These are phyloP conservation scores for Trichoderma sp. DNA, from an alignment of 2,329 filamentous ascomycete genomes.

Conservation along the genomic window DNA sequence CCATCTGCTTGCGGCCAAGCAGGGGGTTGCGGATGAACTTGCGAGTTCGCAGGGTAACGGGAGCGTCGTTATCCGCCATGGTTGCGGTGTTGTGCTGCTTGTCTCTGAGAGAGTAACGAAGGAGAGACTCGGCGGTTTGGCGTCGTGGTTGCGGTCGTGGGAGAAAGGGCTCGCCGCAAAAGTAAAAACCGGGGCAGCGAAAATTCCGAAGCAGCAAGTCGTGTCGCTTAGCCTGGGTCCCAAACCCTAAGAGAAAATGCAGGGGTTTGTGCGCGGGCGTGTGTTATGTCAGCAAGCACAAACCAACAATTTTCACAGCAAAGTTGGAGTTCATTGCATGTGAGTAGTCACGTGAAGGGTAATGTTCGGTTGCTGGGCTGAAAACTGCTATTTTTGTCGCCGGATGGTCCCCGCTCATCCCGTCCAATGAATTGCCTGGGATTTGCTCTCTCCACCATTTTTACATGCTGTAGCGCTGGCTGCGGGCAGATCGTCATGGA, in stretches of 20 bases:
- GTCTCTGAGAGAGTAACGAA: slow-evolving; percentile 34
- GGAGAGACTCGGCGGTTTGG: slow-evolving; percentile 30
- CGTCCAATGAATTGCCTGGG: background rate
- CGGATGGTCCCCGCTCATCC: background rate
- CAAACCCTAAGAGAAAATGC: slow-evolving; percentile 41
- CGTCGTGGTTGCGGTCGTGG: slow-evolving; percentile 30
- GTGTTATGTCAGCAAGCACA: background rate
- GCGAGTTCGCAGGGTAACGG: slow-evolving; percentile 91
- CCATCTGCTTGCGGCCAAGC: slow-evolving; percentile 98
- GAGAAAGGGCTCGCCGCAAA: slow-evolving; percentile 32
- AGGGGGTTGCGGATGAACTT: slow-evolving; percentile 99
- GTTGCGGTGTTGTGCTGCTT: slow-evolving; percentile 52
- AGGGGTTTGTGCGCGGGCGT: slow-evolving; percentile 6
- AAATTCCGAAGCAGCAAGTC: slow-evolving; percentile 34
- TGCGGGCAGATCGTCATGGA: background rate
- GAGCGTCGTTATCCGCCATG: slow-evolving; percentile 81
- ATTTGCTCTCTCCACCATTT: background rate
- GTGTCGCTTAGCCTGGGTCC: slow-evolving; percentile 44
- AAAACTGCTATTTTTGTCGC: background rate
- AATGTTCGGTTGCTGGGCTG: background rate
- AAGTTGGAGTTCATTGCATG: background rate
- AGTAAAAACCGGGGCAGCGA: slow-evolving; percentile 30
- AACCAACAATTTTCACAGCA: background rate
- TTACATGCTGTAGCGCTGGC: background rate
- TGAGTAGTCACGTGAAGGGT: slow-evolving; percentile 10